A percentile compares a stretch with the other conserved stretches of the same genome.
Conservation (phyloP, 768 basidiomycete species). For the Hypholoma sublateritium region DNA sequence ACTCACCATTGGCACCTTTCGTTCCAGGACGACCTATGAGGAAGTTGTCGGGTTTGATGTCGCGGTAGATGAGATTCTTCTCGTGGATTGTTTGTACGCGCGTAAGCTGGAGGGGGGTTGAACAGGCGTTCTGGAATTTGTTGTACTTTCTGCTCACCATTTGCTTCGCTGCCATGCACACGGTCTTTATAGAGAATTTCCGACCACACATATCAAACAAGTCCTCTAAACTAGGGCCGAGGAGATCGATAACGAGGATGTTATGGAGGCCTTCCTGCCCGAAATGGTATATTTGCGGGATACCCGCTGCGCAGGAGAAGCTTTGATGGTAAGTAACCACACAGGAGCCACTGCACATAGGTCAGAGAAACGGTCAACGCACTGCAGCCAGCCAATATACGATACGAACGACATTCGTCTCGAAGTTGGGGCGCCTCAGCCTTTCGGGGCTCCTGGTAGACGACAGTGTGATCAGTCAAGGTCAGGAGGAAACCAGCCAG, state of each 20-base stretch:
- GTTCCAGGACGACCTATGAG: constrained; percentile 93
- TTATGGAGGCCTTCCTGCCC: constrained; percentile 99
- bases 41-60: constrained; percentile 99
- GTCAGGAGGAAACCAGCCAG: constrained; percentile 2
- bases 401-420: constrained; percentile 98
- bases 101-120: constrained; percentile 57
- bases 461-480: constrained; percentile 5
- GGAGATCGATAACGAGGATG: constrained; percentile 96
- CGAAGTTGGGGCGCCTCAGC: constrained; percentile 97
- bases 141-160: constrained; percentile 56
- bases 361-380: constrained; percentile 34
- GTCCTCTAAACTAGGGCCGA: constrained; percentile 96
- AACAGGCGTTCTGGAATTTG: background rate
- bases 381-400: constrained; percentile 89
- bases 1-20: constrained; percentile 80
- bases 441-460: constrained; percentile 76
- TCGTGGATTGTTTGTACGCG: constrained; percentile 98
- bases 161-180: constrained; percentile 98
- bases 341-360: constrained; percentile 8
- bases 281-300: constrained; percentile 99
- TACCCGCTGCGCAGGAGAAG: constrained; percentile 65
- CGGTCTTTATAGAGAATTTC: constrained; percentile 97
- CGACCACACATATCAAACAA: constrained; percentile 99
- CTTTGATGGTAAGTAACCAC: constrained; percentile 6
- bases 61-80: constrained; percentile 98